Conservation (phyloP, 225 moss, liverwort and hornwort genomes). For the Climacium dendroides region DNA sequence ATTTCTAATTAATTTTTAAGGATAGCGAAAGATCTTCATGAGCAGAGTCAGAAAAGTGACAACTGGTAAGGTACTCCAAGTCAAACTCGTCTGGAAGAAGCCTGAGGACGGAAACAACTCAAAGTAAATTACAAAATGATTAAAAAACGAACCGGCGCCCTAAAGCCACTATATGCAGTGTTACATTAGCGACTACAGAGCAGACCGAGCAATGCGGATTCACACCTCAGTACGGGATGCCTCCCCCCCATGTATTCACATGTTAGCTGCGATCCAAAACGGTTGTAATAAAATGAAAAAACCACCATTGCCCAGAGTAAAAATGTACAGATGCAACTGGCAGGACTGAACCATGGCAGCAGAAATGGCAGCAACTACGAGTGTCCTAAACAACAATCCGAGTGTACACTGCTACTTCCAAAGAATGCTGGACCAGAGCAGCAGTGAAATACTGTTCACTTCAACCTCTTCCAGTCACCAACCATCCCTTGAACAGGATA, state of each 20-base stretch:
- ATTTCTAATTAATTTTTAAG: neutral
- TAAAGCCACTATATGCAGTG: neutral
- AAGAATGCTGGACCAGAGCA: conserved; percentile 49
- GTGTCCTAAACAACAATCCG: conserved; percentile 30
- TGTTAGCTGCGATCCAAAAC: neutral
- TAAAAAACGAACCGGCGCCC: too few relatives aligned
- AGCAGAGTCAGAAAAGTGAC: neutral
- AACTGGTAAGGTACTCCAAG: neutral
- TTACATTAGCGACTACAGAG: neutral
- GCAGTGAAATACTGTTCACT: conserved; percentile 43
- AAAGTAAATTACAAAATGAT: neutral
- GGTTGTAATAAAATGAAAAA: conserved; percentile 17
- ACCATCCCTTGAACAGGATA: conserved; percentile 42
- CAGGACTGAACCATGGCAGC: conserved; percentile 26
- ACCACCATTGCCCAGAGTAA: conserved; percentile 30
- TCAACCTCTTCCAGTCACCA: conserved; percentile 41
- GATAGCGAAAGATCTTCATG: neutral
- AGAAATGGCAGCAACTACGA: conserved; percentile 39
- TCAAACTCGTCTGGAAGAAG: neutral
- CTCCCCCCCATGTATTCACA: neutral
- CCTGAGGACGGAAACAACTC: neutral
- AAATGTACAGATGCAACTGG: conserved; percentile 53
- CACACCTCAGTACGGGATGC: neutral
- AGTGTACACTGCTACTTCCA: conserved; percentile 47
- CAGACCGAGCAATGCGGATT: neutral